phyloP scores from a whole-genome alignment of 1,284 basidiomycete species.

The Boletus semigastroideus region DNA sequence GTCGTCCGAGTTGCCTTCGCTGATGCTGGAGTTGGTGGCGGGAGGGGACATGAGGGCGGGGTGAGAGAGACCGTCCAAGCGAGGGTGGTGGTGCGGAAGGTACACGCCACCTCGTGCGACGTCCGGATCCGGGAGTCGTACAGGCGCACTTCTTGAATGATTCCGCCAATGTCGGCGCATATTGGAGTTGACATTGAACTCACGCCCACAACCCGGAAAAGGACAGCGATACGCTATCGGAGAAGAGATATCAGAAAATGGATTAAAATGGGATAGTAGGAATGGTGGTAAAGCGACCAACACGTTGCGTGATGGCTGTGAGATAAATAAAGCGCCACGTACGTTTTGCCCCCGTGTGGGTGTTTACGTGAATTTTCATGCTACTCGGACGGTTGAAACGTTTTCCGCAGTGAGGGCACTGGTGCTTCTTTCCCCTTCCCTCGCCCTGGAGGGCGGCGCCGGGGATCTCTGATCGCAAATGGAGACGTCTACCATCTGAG shows the following conservation, averaged over 20 bases:
- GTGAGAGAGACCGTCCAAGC: slow-evolving; percentile 16
- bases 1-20: slow-evolving; percentile 30
- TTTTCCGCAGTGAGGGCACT: slow-evolving; percentile 65
- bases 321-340: slow-evolving; percentile 34
- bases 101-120: slow-evolving; percentile 13
- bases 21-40: slow-evolving; percentile 30
- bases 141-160: slow-evolving; percentile 40
- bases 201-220: slow-evolving; percentile 68
- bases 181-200: slow-evolving; percentile 80
- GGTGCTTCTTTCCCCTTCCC: slow-evolving; percentile 50
- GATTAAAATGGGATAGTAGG: slow-evolving; percentile 9
- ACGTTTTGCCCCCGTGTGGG: slow-evolving; percentile 77
- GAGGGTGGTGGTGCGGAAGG: slow-evolving; percentile 14
- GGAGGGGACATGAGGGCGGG: slow-evolving; percentile 30
- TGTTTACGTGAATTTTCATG: slow-evolving; percentile 72
- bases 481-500: slow-evolving; percentile 30
- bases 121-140: slow-evolving; percentile 24
- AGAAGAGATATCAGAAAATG: slow-evolving; percentile 14
- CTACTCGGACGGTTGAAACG: slow-evolving; percentile 78
- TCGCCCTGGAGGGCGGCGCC: slow-evolving; percentile 29
- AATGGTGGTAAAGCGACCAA: slow-evolving; percentile 18
- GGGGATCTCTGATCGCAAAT: slow-evolving; percentile 31
- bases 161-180: slow-evolving; percentile 77
- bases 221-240: slow-evolving; percentile 69
- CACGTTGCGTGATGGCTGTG: slow-evolving; percentile 20